These are phyloP conservation scores for Epichloe amarillans DNA, from an alignment of 2,329 filamentous ascomycete species.

Conservation along the genomic window DNA sequence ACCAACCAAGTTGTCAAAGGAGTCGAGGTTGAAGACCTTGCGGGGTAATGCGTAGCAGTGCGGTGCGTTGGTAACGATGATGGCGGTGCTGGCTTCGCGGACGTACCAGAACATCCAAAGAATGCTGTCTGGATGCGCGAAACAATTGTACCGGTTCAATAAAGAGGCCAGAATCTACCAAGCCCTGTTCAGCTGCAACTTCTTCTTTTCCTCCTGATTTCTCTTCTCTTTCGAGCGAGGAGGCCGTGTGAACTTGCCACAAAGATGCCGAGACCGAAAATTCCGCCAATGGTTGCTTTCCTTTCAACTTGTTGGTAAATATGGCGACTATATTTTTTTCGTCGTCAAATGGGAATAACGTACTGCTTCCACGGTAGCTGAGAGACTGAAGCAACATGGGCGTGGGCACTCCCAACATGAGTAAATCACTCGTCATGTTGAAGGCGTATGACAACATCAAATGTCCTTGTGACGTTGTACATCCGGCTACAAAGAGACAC, in stretches of 20 bases:
- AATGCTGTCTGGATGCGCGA: constrained; percentile 12
- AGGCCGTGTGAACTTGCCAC: constrained; percentile 14
- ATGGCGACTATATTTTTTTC: not conserved
- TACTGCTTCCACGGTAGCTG: constrained; percentile 5
- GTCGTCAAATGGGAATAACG: not conserved
- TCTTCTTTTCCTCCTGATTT: not conserved
- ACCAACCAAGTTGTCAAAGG: not conserved
- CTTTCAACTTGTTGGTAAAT: not conserved
- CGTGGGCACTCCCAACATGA: constrained; percentile 2
- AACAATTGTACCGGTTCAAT: constrained; percentile 34
- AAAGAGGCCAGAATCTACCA: constrained; percentile 20
- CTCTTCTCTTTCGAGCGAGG: not conserved
- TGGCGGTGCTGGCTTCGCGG: constrained; percentile 37
- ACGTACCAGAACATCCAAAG: constrained; percentile 38
- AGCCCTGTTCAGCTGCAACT: not conserved
- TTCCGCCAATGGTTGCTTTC: constrained; percentile 8
- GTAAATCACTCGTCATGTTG: constrained; percentile 2
- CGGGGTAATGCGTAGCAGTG: constrained; percentile 11
- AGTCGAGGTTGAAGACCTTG: constrained; percentile 1
- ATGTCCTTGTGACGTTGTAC: constrained; percentile 2
- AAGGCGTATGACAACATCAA: constrained; percentile 1
- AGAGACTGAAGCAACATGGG: constrained; percentile 1
- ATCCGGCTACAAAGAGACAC: too few species aligned
- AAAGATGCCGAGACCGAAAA: constrained; percentile 35
- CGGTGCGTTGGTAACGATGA: constrained; percentile 40